Evolutionary conservation across 345 rosid species (phyloP).

Genomic region (Melaleuca alternifolia): DNA sequence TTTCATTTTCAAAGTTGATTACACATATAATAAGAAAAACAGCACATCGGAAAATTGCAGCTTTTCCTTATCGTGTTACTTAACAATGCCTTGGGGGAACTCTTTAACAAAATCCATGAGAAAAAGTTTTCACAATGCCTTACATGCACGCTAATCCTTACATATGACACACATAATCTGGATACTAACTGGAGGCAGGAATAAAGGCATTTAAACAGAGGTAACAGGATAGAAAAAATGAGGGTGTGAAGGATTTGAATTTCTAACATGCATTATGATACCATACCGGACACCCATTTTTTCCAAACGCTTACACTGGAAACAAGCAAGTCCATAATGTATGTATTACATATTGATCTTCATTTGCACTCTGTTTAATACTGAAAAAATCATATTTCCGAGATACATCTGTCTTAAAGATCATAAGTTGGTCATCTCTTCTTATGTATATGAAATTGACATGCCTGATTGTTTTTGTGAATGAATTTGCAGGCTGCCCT

Average conservation of each 20-base stretch:
- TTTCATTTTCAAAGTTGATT: neutral
- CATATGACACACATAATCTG: neutral
- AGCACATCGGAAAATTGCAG: neutral
- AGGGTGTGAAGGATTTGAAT: neutral
- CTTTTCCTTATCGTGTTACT: neutral
- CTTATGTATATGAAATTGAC: neutral
- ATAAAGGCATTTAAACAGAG: neutral
- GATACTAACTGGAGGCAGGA: neutral
- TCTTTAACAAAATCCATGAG: neutral
- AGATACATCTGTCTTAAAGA: neutral
- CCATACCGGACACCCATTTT: neutral
- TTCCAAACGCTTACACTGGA: neutral
- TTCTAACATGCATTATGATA: neutral
- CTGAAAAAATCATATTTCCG: neutral
- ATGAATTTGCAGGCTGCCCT: conserved; percentile 53
- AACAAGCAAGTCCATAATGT: neutral
- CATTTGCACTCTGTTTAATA: neutral
- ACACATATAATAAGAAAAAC: neutral
- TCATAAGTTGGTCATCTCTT: neutral
- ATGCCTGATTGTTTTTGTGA: neutral
- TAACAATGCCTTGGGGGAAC: neutral
- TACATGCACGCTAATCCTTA: neutral
- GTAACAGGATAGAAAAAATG: neutral
- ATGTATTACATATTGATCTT: neutral
- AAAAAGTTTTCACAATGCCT: neutral